Base-by-base conservation (phyloP, 306 rosid species). In the Cyamopsis tetragonoloba region DNA sequence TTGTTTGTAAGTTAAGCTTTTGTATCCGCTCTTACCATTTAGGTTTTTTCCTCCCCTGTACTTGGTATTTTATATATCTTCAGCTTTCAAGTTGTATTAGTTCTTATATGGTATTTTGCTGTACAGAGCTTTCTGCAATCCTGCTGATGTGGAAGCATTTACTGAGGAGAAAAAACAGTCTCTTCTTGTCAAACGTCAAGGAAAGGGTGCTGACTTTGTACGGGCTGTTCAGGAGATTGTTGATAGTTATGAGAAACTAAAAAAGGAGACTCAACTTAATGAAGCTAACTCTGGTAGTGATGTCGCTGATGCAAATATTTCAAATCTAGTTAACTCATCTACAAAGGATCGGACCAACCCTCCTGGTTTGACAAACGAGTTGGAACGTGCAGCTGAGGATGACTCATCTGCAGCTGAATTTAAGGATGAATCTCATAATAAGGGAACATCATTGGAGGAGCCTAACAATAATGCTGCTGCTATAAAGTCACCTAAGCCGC, bases 71-170 rank as follows among this genome's bases (percentile, higher is more conserved):
- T 30, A 41, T 57, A 22, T 76, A 30, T 62, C 28, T 28, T 64
- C 18, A 34, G 39, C 78, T 71, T 23, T 74, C 32, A 24, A 54
- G 58, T 34, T 70, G 55, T 28, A 41, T 46, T 50, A 35, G 41
- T 74, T 79, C 75, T 75, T 46, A 61, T 68, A 22, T 57, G 9
- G 11, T 56, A 66, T 69, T 66, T 72, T 77, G 37, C 65, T 53
- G 43, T 81, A 79, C 82, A 92, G 98, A 78, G 98, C 96, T 41
- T 89, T 87, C 79, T 92, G 98, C 82, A 89, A 83, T 76, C 98
- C 96, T 69, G 87, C 93, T 78, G 98, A 92, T 82, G 93, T 92
- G 3, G 98, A 92, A 78, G 87, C 96, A 76, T 92, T 92, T 81
- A 89, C 96, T 0, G 98, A 92, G 72, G 98, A 89, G 85, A 92